Evolutionary conservation across 805 yeast species (phyloP), one percentile per base, ranked within the genome.

Genomic region (Sugiyamaella valdiviana): DNA sequence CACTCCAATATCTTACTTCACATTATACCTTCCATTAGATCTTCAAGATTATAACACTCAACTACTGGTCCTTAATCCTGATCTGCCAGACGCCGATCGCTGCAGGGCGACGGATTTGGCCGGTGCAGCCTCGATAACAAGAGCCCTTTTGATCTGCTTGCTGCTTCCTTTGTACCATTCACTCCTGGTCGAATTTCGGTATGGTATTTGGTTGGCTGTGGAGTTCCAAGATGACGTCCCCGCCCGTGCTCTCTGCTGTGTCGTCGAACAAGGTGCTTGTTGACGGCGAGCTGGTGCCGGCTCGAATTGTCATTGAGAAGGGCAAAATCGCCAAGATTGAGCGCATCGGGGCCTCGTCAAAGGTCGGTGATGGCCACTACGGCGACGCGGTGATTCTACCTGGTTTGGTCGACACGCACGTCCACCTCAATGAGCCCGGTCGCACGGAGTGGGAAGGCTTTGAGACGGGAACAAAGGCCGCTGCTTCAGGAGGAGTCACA

Each of bases 361-460:
- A 14, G 12, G 41, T 23, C n/a, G 38, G 35, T 26, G 17, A 17
- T 16, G 45, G 36, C 14, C 42, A 81, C 53, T 80, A 82, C 3
- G 71, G 83, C 2, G 88, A 90, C 0, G 63, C 70, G 17, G 77
- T 77, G 26, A 74, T 90, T 10, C 70, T 91, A 71, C 97, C 98
- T 0, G 98, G 98, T 0, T 74, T 90, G 24, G 95, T 90, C 3
- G 98, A 90, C 61, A 77, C 95, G 4, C 98, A 90, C 64, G 98
- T 90, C 21, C 98, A 90, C 61, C 70, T 90, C 57, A 91, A 91
- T 64, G 98, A 91, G 58, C 97, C 98, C 0, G 98, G 98, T n/a
- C 72, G 97, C 57, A 90, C 97, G 1, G 96, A 89, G 53, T 90
- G 98, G 98, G 98, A 90, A 66, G 98, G 98, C 1, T 90, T 91